These are phyloP conservation scores for Nicotiana noctiflora DNA, from an alignment of 257 asterid genomes.

Conservation along the genomic window DNA sequence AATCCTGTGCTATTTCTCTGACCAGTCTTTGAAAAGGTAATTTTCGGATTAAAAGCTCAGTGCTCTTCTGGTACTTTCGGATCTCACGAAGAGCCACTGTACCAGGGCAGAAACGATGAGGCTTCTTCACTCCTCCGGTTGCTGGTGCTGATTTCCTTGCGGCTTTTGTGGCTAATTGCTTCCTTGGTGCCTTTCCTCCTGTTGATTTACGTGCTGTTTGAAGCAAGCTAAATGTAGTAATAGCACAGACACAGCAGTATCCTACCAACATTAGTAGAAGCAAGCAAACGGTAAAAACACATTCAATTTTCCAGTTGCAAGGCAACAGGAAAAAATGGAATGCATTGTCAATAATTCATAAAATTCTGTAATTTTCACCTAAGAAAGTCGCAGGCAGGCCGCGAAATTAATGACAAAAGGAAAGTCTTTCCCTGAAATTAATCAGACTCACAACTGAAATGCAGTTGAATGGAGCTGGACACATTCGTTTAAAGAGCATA, in stretches of 20 bases:
- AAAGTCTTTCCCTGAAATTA: too few relatives aligned
- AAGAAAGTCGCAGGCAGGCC: too few relatives aligned
- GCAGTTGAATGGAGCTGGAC: not conserved
- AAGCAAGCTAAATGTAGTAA: too few relatives aligned
- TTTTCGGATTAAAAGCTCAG: not conserved
- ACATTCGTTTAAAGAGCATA: not conserved
- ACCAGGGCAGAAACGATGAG: conserved; percentile 1
- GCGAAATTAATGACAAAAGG: too few relatives aligned
- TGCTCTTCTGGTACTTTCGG: conserved; percentile 6
- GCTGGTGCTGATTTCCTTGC: conserved; percentile 1
- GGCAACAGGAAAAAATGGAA: too few relatives aligned
- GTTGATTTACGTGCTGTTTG: not conserved
- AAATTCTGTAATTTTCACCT: too few relatives aligned
- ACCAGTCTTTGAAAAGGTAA: not conserved
- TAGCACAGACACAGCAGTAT: too few relatives aligned
- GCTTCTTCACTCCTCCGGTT: not conserved
- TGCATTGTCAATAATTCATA: too few relatives aligned
- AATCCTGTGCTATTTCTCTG: too few relatives aligned
- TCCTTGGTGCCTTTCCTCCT: not conserved
- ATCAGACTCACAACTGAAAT: not conserved
- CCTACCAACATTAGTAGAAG: too few relatives aligned
- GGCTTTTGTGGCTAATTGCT: not conserved
- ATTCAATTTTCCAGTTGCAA: too few relatives aligned
- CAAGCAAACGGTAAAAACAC: too few relatives aligned
- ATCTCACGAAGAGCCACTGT: conserved; percentile 3